Conservation (phyloP, 345 rosid species). For the Abelmoschus esculentus region DNA sequence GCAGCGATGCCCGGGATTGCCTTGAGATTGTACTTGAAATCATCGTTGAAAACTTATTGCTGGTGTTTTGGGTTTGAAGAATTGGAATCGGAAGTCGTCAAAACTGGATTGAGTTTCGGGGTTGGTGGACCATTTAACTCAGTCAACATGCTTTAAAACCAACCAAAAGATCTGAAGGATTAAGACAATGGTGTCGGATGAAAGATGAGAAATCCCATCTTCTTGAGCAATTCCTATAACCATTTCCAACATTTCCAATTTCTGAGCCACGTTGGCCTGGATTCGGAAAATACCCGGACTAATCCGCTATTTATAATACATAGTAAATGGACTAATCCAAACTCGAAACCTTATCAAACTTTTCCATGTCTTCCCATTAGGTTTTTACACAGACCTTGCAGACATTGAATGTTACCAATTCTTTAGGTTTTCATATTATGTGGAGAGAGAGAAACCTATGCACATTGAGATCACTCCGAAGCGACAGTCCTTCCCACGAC, state of each 20-base stretch:
- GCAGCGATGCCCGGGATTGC: background rate
- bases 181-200: background rate
- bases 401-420: background rate
- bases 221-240: background rate
- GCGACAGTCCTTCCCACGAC: slow-evolving; percentile 77
- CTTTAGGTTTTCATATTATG: background rate
- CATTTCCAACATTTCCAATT: background rate
- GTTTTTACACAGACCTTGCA: background rate
- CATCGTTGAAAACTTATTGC: background rate
- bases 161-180: background rate
- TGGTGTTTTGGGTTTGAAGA: background rate
- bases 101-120: background rate
- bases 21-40: background rate
- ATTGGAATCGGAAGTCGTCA: too few relatives aligned
- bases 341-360: background rate
- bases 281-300: too few relatives aligned
- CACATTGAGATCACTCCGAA: slow-evolving; percentile 93
- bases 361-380: background rate
- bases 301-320: too few relatives aligned
- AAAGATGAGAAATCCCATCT: background rate
- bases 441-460: slow-evolving; percentile 46
- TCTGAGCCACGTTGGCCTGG: background rate
- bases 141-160: background rate
- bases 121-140: background rate
- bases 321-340: too few relatives aligned